phyloP scores from a whole-genome alignment of 2,329 filamentous ascomycete species.

The Aureobasidium sp. region DNA sequence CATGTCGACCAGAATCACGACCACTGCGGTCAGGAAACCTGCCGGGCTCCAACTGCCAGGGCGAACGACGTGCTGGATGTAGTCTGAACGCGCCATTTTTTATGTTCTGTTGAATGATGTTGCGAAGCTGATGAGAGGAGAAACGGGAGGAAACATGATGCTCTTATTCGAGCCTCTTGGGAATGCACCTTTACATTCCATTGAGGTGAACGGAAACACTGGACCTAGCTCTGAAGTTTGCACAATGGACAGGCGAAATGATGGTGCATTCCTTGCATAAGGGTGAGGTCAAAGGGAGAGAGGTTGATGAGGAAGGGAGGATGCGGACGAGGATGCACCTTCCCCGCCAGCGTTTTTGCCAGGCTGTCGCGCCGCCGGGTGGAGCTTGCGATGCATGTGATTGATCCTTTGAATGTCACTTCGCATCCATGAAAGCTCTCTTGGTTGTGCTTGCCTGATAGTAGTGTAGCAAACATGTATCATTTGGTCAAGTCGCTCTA shows the following conservation, averaged over 20 bases:
- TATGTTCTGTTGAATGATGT: not conserved
- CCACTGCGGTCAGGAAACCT: not conserved
- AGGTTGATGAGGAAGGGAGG: too few relatives aligned
- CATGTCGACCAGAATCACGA: not conserved
- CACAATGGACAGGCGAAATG: not conserved
- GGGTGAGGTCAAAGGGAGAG: not conserved
- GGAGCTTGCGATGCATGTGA: constrained; percentile 1
- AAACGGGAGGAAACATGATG: not conserved
- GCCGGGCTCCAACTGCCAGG: not conserved
- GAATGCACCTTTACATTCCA: not conserved
- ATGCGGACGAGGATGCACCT: not conserved
- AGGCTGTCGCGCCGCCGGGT: not conserved
- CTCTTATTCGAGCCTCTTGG: not conserved
- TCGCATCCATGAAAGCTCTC: not conserved
- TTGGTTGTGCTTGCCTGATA: not conserved
- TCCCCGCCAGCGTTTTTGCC: not conserved
- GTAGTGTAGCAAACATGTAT: constrained; percentile 59
- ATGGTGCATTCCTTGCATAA: not conserved
- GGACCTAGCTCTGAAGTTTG: not conserved
- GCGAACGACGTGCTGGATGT: not conserved
- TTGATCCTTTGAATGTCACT: not conserved
- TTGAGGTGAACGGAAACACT: not conserved
- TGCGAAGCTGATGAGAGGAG: not conserved
- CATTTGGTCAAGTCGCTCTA: constrained; percentile 93
- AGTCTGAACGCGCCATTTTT: not conserved